Base-by-base conservation (phyloP, 192 early-diverging fungal species). In the Diversispora eburnea region DNA sequence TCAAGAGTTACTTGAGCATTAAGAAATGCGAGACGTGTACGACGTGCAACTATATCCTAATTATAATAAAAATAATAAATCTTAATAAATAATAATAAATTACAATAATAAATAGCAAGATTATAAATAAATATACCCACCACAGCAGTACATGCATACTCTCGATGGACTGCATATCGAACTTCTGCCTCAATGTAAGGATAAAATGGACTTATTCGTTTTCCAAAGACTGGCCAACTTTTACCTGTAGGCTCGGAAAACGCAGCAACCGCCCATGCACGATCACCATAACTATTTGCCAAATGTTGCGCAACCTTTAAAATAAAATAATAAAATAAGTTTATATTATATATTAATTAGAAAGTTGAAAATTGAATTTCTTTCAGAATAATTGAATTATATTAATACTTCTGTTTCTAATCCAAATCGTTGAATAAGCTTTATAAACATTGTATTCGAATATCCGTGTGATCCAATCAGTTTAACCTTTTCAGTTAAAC, bases 151-250 rank as follows among this genome's bases (percentile, higher is more conserved):
- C 90, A 88, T 12, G 97, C 97, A 79, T 95, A 96, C 81, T 98
- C 97, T 76, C 91, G 84, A 65, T 90, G 88, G 57, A 92, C 92
- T 51, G 95, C 92, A 81, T 96, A 97, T 3, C 91, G 89, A 12
- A 98, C 88, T 83, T 98, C 97, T 22, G 94, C 92, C 61, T 96
- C 95, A 42, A 98, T 88, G 70, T 93, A 98, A 60, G 97, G 97
- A 79, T 97, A 95, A 41, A 87, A 85, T 41, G 86, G 85, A 33
- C 89, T 85, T 42, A 99, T 80, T 58, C 90, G 86, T 67, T 88
- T 84, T 56, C 94, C 95, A 79, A 91, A 91, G 46, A 93, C 83
- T 22, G 93, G 91, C 89, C 90, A 94, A 54, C 91, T 81, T 65
- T 77, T 76, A 64, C 88, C 87, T 8, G 90, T 90, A 69, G 87